Conservation (phyloP, 2,329 filamentous ascomycete genomes). For the Xylaria digitata region DNA sequence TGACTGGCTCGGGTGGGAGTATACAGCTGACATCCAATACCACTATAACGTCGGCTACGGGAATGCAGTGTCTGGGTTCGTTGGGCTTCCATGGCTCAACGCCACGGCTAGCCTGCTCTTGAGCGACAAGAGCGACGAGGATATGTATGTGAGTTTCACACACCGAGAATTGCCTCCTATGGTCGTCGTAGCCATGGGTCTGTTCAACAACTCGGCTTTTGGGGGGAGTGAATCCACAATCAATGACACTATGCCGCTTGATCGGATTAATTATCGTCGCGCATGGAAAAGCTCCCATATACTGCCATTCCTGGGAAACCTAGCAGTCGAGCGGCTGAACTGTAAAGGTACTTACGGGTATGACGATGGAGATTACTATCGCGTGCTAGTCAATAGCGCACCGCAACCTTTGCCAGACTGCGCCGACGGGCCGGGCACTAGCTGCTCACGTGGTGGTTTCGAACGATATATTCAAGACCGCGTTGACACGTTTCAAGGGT, state of each 20-base stretch:
- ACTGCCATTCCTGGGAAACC: slow-evolving; percentile 73
- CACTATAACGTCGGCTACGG: slow-evolving; percentile 75
- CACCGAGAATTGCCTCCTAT: slow-evolving; percentile 76
- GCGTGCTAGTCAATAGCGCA: slow-evolving; percentile 58
- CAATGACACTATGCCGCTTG: slow-evolving; percentile 73
- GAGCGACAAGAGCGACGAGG: slow-evolving; percentile 56
- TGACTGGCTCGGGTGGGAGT: slow-evolving; percentile 75
- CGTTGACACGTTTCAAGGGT: slow-evolving; percentile 54
- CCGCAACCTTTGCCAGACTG: slow-evolving; percentile 57
- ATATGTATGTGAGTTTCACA: slow-evolving; percentile 75
- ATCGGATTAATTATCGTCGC: slow-evolving; percentile 70
- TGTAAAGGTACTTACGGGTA: slow-evolving; percentile 68
- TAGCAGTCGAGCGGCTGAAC: slow-evolving; percentile 73
- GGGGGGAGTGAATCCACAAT: slow-evolving; percentile 60
- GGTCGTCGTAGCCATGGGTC: slow-evolving; percentile 72
- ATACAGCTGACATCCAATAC: slow-evolving; percentile 72
- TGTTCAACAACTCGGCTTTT: slow-evolving; percentile 75
- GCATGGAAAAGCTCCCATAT: slow-evolving; percentile 72
- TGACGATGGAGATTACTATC: slow-evolving; percentile 62
- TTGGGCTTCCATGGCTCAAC: slow-evolving; percentile 76
- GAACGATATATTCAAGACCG: slow-evolving; percentile 54
- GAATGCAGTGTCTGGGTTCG: slow-evolving; percentile 64
- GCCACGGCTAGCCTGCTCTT: slow-evolving; percentile 66
- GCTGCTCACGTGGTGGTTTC: slow-evolving; percentile 56
- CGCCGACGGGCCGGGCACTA: slow-evolving; percentile 57